These are phyloP conservation scores for Aspergillus felis DNA, from an alignment of 2,329 filamentous ascomycete genomes.

Conservation along the genomic window DNA sequence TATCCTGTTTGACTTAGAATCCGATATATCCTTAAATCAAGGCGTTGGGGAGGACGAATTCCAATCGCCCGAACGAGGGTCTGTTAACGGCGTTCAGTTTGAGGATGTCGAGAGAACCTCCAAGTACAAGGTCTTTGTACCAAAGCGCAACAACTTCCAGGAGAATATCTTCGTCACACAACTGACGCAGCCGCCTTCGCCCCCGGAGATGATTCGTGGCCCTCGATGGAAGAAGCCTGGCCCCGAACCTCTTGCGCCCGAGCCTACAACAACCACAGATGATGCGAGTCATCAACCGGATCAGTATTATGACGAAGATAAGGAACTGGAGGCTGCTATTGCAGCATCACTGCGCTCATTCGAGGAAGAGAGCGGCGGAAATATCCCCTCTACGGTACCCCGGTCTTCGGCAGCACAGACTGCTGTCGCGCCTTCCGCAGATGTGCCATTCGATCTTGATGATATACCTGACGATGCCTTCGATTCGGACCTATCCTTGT, in stretches of 20 bases:
- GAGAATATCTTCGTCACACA: slow-evolving; percentile 47
- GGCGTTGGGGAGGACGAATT: slow-evolving; percentile 17
- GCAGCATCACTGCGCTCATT: slow-evolving; percentile 38
- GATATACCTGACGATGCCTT: slow-evolving; percentile 66
- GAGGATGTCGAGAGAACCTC: slow-evolving; percentile 21
- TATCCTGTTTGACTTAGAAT: background rate
- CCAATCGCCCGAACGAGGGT: slow-evolving; percentile 10
- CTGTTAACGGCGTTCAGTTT: slow-evolving; percentile 3
- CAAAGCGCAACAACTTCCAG: slow-evolving; percentile 36
- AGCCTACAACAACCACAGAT: slow-evolving; percentile 2
- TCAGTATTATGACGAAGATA: slow-evolving; percentile 22
- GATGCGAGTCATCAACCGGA: background rate
- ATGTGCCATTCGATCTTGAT: slow-evolving; percentile 44
- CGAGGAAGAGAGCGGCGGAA: slow-evolving; percentile 25
- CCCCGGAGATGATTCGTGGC: slow-evolving; percentile 49
- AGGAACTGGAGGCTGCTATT: slow-evolving; percentile 35
- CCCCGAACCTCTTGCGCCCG: slow-evolving; percentile 19
- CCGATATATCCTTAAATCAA: slow-evolving; percentile 15
- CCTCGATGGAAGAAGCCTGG: slow-evolving; percentile 49
- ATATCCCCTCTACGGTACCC: background rate
- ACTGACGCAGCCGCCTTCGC: slow-evolving; percentile 46
- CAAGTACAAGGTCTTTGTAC: slow-evolving; percentile 40
- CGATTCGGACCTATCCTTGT: slow-evolving; percentile 53
- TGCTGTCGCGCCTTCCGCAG: slow-evolving; percentile 1
- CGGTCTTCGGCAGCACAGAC: slow-evolving; percentile 4